Evolutionary conservation across 2,329 filamentous ascomycete genomes (phyloP).

Genomic region (Nannizziopsis barbatae): DNA sequence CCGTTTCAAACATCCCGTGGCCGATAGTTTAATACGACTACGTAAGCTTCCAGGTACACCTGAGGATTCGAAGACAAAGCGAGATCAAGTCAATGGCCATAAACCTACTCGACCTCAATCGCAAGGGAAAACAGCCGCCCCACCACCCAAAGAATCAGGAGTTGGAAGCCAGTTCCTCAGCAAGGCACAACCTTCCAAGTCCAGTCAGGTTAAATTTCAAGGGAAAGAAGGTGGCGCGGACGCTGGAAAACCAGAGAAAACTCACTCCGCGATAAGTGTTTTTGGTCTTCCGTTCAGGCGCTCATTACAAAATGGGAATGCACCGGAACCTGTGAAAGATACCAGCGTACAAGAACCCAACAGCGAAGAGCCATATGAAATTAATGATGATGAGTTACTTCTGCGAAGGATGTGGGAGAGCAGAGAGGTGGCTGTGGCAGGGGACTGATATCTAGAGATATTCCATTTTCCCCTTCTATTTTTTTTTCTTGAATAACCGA

Average conservation of each 20-base stretch:
- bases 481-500: not conserved
- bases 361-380: slow-evolving; percentile 20
- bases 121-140: not conserved
- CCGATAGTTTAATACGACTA: slow-evolving; percentile 32
- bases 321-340: slow-evolving; percentile 12
- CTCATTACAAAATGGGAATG: not conserved
- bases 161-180: slow-evolving; percentile 15
- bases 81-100: slow-evolving; percentile 7
- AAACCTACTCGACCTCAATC: slow-evolving; percentile 4
- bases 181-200: slow-evolving; percentile 19
- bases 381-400: slow-evolving; percentile 30
- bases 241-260: slow-evolving; percentile 13
- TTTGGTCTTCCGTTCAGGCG: too few species aligned
- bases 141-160: not conserved
- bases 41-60: slow-evolving; percentile 6
- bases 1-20: slow-evolving; percentile 36
- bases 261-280: too few species aligned
- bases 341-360: slow-evolving; percentile 12
- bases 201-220: slow-evolving; percentile 25
- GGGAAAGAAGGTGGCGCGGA: slow-evolving; percentile 25
- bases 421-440: slow-evolving; percentile 30
- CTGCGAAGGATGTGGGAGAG: slow-evolving; percentile 37
- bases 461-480: not conserved
- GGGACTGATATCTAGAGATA: slow-evolving; percentile 13
- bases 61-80: not conserved